phyloP scores from a whole-genome alignment of 306 rosid species.

The Calophaca sinica region DNA sequence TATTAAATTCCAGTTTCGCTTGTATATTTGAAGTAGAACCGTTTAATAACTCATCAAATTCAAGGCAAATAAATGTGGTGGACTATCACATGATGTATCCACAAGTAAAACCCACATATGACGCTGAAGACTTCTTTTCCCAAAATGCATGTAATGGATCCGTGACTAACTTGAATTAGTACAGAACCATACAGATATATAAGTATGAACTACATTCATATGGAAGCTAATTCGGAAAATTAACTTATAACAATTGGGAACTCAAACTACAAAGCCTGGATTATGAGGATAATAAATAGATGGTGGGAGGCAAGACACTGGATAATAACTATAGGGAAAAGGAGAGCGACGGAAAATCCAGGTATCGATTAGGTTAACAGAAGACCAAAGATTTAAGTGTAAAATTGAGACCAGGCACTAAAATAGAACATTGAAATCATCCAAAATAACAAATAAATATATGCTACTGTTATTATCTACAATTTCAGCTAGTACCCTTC shows the following conservation, averaged over 20 bases:
- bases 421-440: constrained; percentile 4
- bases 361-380: neutral
- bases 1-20: constrained; percentile 12
- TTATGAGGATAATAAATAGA: neutral
- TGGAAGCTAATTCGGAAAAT: neutral
- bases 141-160: constrained; percentile 32
- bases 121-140: constrained; percentile 37
- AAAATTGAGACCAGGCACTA: neutral
- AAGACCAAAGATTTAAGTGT: neutral
- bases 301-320: constrained; percentile 15
- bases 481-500: too few species aligned
- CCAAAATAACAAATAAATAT: neutral
- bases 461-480: neutral
- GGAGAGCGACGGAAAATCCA: neutral
- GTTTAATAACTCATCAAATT: constrained; percentile 14
- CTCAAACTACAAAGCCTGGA: constrained; percentile 17
- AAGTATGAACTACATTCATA: constrained; percentile 5
- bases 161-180: constrained; percentile 23
- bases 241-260: neutral
- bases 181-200: neutral
- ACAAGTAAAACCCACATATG: constrained; percentile 1
- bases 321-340: too few species aligned
- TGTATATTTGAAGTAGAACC: neutral
- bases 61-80: constrained; percentile 28
- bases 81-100: constrained; percentile 35